Conservation (phyloP, 2,329 filamentous ascomycete genomes). For the Escovopsis sp. region DNA sequence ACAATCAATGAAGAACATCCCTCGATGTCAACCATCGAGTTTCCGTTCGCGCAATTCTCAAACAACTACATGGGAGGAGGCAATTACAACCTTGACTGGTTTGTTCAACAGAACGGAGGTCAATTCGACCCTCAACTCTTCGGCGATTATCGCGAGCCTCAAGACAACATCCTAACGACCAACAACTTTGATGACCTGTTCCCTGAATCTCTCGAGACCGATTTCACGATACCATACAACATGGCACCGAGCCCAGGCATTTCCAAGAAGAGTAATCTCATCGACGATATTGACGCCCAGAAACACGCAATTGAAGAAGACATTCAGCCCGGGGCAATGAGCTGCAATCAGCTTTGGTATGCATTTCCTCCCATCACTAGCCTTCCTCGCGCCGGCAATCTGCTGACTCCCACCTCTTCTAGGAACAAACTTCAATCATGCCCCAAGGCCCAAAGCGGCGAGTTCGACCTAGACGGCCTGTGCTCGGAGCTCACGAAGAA, state of each 20-base stretch:
- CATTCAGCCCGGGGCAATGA: constrained; percentile 45
- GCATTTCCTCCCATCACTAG: constrained; percentile 16
- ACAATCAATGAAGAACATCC: constrained; percentile 53
- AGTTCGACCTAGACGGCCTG: constrained; percentile 84
- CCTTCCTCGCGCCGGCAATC: too few relatives aligned
- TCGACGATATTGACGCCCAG: constrained; percentile 62
- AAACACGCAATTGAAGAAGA: constrained; percentile 58
- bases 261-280: constrained; percentile 48
- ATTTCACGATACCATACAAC: constrained; percentile 73
- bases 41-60: constrained; percentile 16
- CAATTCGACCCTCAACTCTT: constrained; percentile 87
- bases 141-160: constrained; percentile 79
- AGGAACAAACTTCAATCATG: constrained; percentile 87
- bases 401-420: constrained; percentile 1
- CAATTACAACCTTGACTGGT: constrained; percentile 51
- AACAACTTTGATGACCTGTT: constrained; percentile 58
- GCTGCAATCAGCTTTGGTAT: constrained; percentile 88
- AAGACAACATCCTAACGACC: constrained; percentile 59
- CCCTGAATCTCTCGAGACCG: constrained; percentile 65
- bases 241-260: constrained; percentile 31
- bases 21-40: constrained; percentile 20
- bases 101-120: constrained; percentile 66
- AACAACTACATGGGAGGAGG: constrained; percentile 22
- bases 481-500: constrained; percentile 91
- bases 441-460: constrained; percentile 74